Base-by-base conservation (phyloP, 1,139 yeast genomes). In the Diutina scorzettiae region DNA sequence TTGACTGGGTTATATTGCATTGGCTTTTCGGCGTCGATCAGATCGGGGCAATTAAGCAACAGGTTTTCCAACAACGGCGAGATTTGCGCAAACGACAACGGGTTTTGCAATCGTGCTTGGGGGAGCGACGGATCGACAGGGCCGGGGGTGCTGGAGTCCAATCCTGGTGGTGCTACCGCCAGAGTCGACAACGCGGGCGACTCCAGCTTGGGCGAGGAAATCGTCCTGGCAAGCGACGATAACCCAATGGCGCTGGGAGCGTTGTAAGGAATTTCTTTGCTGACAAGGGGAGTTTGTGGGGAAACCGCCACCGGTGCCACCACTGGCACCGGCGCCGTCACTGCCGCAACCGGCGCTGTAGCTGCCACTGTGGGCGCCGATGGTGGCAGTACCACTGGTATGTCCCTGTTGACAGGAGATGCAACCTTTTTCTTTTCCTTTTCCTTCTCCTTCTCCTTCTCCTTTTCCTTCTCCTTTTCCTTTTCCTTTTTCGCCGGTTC, bases 41-140 rank as follows among this genome's bases (percentile, higher is more conserved):
- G 85, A 59, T 91, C 97, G 0, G 99, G 98, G 58, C 96, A 86
- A 54, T 84, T 82, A 52, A 85, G 66, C 47, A 85, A 69, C 2
- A 96, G 87, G 2, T 73, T 71, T 57, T 87, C 95, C 50, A 89
- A 65, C 50, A 76, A 60, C 43, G 66, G 68, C 45, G 76, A 66
- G 37, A 83, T 78, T 6, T 73, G 63, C 17, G 70, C 69, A 45
- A 77, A 69, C 7, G 82, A 72, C 28, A 77, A 68, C 32, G 87
- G 85, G 47, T 64, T 59, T 40, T 51, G 54, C 42, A 69, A 54
- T 37, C 74, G 55, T 20, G 59, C 49, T 44, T 59, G 68, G 8
- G 65, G 58, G 34, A 66, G 54, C 25, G 59, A 53, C 6, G 59
- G 20, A 9, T 25, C 40, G 27, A 12, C 14, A 6, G 20, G n/a